Base-by-base conservation (phyloP, 495 filamentous ascomycete species). In the Pyrenula massariospora region DNA sequence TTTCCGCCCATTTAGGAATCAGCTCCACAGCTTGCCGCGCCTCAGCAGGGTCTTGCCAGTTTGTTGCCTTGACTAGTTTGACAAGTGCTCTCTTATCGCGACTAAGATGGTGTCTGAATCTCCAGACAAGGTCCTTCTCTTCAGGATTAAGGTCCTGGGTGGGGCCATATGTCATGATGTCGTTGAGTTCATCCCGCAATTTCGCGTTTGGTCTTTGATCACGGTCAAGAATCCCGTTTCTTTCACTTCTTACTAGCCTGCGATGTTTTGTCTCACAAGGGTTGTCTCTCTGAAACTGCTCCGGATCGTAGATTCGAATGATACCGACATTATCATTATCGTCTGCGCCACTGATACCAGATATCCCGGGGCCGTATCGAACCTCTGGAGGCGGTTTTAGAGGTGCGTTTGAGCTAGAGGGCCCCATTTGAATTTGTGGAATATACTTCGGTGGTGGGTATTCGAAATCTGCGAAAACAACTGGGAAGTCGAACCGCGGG, bases 191-290 rank as follows among this genome's bases (percentile, higher is more conserved):
- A 69, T 99, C 93, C 49, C 93, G 81, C 50, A 91, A 89, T 69
- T 95, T 94, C n/a, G 91, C 87, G 63, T 97, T 96, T 1, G 93
- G 93, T 65, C 92, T 96, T 56, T 96, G 70, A 62, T 99, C 93
- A 49, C 92, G 84, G 66, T 97, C 93, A 61, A 96, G 72, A 31
- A 91, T 85, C 12, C 91, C 91, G 54, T 91, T 94, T n/a, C 93
- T 83, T 65, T 95, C 88, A 63, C 89, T 93, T 60, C 93, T 83
- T 53, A 96, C 88, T 36, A 99, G 81, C 52, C 91, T 76, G 20
- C 93, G 83, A 63, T 99, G 94, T 67, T 96, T 97, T 71, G 83
- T 91, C 71, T 99, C 93, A 15, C 88, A 91, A 19, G 92, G 93
- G 67, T 99, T 99, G 51, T 95, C 91, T 52, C 78, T 79, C 3